phyloP scores from a whole-genome alignment of 768 basidiomycete species.

The Mycena filopes region DNA sequence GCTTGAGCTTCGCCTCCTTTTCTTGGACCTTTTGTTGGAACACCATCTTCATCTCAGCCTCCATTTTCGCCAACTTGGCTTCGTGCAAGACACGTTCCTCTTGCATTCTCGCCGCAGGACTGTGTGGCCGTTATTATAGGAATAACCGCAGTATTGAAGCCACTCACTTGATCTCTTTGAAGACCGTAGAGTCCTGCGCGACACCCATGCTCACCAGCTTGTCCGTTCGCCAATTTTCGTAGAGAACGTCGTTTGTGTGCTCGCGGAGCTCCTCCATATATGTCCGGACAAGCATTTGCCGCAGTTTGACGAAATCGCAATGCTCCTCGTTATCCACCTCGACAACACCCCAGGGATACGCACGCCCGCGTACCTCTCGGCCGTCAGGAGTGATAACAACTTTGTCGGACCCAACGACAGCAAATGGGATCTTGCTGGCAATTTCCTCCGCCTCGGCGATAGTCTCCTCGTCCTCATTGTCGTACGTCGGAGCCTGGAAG shows the following conservation, averaged over 20 bases:
- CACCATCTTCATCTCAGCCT: conserved; percentile 99
- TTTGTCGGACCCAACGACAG: conserved; percentile 94
- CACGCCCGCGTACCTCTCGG: conserved; percentile 91
- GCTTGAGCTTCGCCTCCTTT: conserved; percentile 98
- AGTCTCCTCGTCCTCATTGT: conserved; percentile 99
- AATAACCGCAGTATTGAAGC: conserved; percentile 1
- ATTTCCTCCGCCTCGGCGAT: conserved; percentile 98
- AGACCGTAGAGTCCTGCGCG: conserved; percentile 95
- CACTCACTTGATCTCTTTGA: conserved; percentile 98
- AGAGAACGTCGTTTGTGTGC: conserved; percentile 94
- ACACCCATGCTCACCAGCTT: conserved; percentile 98
- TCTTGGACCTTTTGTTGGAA: conserved; percentile 99
- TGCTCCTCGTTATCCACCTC: conserved; percentile 99
- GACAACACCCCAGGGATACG: conserved; percentile 98
- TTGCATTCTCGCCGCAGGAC: conserved; percentile 94
- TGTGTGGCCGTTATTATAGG: conserved; percentile 46
- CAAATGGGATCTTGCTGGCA: conserved; percentile 97
- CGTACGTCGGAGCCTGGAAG: conserved; percentile 97
- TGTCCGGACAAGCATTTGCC: conserved; percentile 98
- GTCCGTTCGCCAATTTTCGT: conserved; percentile 98
- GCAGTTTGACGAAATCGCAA: conserved; percentile 99
- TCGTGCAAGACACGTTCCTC: conserved; percentile 97
- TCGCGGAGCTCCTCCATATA: conserved; percentile 99
- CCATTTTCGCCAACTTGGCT: conserved; percentile 98
- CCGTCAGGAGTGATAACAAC: conserved; percentile 87